A percentile compares a stretch with the other conserved stretches of the same genome.
phyloP scores from a whole-genome alignment of 352 stramenopile genomes.

The Pythium diclinum region DNA sequence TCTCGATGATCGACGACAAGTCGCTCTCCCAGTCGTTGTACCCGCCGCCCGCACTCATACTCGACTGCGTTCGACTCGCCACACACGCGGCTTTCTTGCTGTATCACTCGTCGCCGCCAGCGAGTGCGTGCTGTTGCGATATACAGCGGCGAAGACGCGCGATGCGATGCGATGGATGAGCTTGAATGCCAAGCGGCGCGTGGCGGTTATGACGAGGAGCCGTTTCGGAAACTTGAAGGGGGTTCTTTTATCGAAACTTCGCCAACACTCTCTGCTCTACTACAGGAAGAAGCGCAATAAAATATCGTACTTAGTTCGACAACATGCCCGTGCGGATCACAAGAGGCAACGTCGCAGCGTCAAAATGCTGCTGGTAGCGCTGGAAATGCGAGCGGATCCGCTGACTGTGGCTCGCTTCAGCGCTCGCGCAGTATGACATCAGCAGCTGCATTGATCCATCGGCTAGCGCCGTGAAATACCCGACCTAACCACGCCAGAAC shows the following conservation, averaged over 20 bases:
- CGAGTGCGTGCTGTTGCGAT: background rate
- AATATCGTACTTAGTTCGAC: constrained; percentile 1
- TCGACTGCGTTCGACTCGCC: background rate
- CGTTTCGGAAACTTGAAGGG: constrained; percentile 2
- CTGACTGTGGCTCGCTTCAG: constrained; percentile 14
- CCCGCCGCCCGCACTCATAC: constrained; percentile 42
- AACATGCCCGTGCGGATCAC: constrained; percentile 8
- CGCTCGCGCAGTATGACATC: constrained; percentile 55
- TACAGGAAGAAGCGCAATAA: constrained; percentile 12
- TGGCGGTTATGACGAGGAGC: constrained; percentile 11
- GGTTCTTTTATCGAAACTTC: constrained; percentile 16
- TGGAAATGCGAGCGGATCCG: constrained; percentile 40
- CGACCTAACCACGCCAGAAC: constrained; percentile 33
- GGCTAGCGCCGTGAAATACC: constrained; percentile 42
- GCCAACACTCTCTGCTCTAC: constrained; percentile 5
- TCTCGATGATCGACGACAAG: constrained; percentile 84
- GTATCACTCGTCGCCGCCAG: background rate
- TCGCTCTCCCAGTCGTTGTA: constrained; percentile 81
- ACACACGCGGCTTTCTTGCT: background rate
- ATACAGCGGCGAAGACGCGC: background rate
- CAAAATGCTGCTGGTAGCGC: constrained; percentile 33
- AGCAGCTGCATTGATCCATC: constrained; percentile 32
- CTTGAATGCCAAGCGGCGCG: background rate
- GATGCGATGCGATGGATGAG: background rate
- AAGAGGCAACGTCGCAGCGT: constrained; percentile 15